Base-by-base conservation (phyloP, 139 green algal genomes). In the Chloropicon primus region DNA sequence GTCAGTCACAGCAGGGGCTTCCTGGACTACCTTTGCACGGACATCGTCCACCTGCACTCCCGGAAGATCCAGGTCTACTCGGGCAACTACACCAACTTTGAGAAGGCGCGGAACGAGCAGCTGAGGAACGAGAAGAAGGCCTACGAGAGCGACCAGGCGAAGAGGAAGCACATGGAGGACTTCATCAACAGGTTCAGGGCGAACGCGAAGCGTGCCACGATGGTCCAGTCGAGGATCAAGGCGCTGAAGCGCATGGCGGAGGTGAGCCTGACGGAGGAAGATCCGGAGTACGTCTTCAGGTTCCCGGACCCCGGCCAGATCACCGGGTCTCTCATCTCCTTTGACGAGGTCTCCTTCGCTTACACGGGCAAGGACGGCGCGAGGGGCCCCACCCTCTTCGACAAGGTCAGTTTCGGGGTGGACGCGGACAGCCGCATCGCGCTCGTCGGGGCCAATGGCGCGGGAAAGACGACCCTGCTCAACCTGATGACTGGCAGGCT, bases 21-120 rank as follows among this genome's bases (percentile, higher is more conserved):
- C 82, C 85, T 98, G 5, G 97, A 98, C 82, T 91, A 91, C 62
- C 94, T 98, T 24, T 94, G 98, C 88, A 97, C 97, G 83, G 93
- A 98, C 53, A 88, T 96, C 28, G 76, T 96, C 72, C 92, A 96
- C 87, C 84, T 97, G 29, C 89, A 95, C 84, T 81, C 72, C 1
- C 81, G 80, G 41, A 88, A 85, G 78, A 81, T 95, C 24, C 86
- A 75, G 1, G 81, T 82, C 24, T 96, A 96, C 83, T 79, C 86
- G 75, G 94, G 94, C 77, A 91, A 96, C 85, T 97, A 95, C 80
- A 89, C 95, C 81, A 84, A 78, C 10, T 98, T 93, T 82, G 86
- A 92, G 78, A 90, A 89, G 78, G 97, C 93, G 1, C 81, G 91
- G 3, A 77, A 82, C 1, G 94, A 98, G 83, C 80, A 89, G 25